A percentile compares a stretch with the other conserved stretches of the same genome.
Evolutionary conservation across 1,284 basidiomycete genomes (phyloP).

Genomic region (Volvariella surrecta): DNA sequence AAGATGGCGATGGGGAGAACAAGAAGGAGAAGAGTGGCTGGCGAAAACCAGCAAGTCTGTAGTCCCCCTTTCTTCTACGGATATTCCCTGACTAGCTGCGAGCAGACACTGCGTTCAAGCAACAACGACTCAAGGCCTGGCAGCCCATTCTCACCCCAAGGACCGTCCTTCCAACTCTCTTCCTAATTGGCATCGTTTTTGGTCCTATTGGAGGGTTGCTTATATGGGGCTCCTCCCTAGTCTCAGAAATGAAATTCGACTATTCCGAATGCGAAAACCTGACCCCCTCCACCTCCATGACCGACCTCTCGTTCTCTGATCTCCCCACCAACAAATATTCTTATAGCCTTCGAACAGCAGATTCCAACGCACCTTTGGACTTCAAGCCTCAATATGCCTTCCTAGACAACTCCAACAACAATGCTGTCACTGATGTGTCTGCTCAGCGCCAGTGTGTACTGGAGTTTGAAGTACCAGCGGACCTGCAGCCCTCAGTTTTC

Average conservation of each 20-base stretch:
- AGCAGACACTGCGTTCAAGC: slow-evolving; percentile 95
- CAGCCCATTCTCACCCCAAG: slow-evolving; percentile 98
- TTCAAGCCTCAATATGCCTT: slow-evolving; percentile 63
- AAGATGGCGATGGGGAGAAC: slow-evolving; percentile 30
- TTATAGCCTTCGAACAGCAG: slow-evolving; percentile 63
- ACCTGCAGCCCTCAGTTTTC: slow-evolving; percentile 74
- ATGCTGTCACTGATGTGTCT: slow-evolving; percentile 32
- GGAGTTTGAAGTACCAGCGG: slow-evolving; percentile 76
- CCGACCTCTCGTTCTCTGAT: slow-evolving; percentile 30
- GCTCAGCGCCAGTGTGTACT: slow-evolving; percentile 62
- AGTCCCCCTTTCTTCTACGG: slow-evolving; percentile 16
- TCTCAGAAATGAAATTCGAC: slow-evolving; percentile 92
- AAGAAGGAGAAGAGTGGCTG: slow-evolving; percentile 86
- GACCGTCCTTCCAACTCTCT: slow-evolving; percentile 93
- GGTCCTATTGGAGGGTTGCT: slow-evolving; percentile 94
- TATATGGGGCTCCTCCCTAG: slow-evolving; percentile 77
- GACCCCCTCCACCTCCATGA: slow-evolving; percentile 32
- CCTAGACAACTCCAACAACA: slow-evolving; percentile 40
- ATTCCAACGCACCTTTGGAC: slow-evolving; percentile 37
- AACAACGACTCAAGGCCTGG: slow-evolving; percentile 99
- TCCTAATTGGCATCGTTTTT: slow-evolving; percentile 91
- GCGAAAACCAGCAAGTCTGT: slow-evolving; percentile 83
- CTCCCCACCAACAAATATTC: slow-evolving; percentile 62
- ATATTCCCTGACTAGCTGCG: slow-evolving; percentile 9
- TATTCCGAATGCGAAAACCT: slow-evolving; percentile 89